These are phyloP conservation scores for Penicillium palitans DNA, from an alignment of 2,329 filamentous ascomycete species.

Conservation along the genomic window DNA sequence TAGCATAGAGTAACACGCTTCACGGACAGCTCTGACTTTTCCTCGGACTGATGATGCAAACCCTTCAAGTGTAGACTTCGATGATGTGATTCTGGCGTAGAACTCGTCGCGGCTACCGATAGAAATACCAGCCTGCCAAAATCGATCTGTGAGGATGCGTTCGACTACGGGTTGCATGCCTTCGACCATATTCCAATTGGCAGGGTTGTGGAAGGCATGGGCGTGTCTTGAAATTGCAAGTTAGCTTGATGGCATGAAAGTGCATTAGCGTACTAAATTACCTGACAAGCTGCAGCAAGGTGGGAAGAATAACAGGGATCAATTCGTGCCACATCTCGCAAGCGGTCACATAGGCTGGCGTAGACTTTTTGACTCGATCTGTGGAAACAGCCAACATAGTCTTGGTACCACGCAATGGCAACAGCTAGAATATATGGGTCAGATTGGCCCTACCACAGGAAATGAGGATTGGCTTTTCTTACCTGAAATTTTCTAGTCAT, in stretches of 20 bases:
- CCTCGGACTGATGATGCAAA: slow-evolving; percentile 91
- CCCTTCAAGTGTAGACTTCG: slow-evolving; percentile 85
- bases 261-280: slow-evolving; percentile 34
- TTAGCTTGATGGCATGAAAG: slow-evolving; percentile 13
- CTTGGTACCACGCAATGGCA: slow-evolving; percentile 85
- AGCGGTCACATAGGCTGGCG: slow-evolving; percentile 71
- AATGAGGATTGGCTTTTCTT: slow-evolving; percentile 22
- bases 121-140: slow-evolving; percentile 98
- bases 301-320: slow-evolving; percentile 79
- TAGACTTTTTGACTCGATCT: slow-evolving; percentile 77
- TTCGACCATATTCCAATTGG: slow-evolving; percentile 76
- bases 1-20: slow-evolving; percentile 90
- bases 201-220: slow-evolving; percentile 84
- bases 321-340: slow-evolving; percentile 81
- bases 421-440: slow-evolving; percentile 46
- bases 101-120: slow-evolving; percentile 95
- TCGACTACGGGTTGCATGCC: slow-evolving; percentile 77
- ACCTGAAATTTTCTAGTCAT: slow-evolving; percentile 74
- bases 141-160: slow-evolving; percentile 85
- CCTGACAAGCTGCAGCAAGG: slow-evolving; percentile 79
- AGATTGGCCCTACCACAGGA: background rate
- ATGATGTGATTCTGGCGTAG: slow-evolving; percentile 85
- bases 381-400: slow-evolving; percentile 90
- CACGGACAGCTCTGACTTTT: slow-evolving; percentile 82
- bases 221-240: slow-evolving; percentile 63